Conservation (phyloP, 2,329 filamentous ascomycete species). For the Exophiala bonariae region DNA sequence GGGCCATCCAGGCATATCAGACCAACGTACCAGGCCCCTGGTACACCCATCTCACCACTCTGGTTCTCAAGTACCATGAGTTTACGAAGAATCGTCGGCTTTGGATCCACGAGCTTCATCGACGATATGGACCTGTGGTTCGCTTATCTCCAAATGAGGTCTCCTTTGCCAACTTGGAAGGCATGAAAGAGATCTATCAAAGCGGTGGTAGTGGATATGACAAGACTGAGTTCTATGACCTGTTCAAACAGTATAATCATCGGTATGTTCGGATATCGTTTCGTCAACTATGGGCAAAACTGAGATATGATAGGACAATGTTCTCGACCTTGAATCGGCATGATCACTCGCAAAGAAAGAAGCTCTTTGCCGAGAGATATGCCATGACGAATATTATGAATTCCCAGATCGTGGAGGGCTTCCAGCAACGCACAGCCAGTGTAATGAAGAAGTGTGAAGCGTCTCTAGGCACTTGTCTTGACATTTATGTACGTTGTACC, state of each 20-base stretch:
- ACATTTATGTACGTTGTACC: conserved; percentile 64
- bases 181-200: conserved; percentile 58
- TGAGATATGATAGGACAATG: no score
- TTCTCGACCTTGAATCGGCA: conserved; percentile 41
- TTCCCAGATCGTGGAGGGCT: conserved; percentile 55
- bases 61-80: conserved; percentile 17
- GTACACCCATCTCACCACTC: conserved; percentile 10
- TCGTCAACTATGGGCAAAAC: no score
- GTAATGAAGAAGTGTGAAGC: conserved; percentile 57
- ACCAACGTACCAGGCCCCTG: conserved; percentile 12
- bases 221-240: conserved; percentile 37
- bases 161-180: conserved; percentile 64
- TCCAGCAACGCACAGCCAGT: conserved; percentile 56
- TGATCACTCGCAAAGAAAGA: conserved; percentile 61
- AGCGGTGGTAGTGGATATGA: conserved; percentile 37
- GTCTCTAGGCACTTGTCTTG: conserved; percentile 49
- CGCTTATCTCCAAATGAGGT: conserved; percentile 66
- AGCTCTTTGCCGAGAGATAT: conserved; percentile 66
- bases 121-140: conserved; percentile 59
- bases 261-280: conserved; percentile 26
- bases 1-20: background rate
- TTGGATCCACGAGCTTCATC: conserved; percentile 58
- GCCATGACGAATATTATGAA: conserved; percentile 68
- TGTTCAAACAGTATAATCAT: conserved; percentile 32
- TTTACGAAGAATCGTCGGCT: conserved; percentile 6